Evolutionary conservation across 495 filamentous ascomycete species (phyloP).

Genomic region (Neurospora hispaniola): DNA sequence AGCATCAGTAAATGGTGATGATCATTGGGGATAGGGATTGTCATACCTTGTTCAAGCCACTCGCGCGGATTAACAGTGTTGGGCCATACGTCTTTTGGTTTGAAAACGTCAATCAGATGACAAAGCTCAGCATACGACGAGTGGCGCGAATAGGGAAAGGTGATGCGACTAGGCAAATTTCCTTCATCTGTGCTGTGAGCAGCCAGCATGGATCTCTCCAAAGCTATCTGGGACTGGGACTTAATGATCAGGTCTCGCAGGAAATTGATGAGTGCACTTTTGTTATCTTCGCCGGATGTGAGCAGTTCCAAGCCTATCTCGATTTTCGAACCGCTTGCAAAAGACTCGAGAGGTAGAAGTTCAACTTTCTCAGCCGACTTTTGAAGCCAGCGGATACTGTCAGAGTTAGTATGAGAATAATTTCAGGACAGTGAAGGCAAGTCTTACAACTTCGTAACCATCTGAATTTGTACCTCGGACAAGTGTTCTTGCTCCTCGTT

Average conservation of each 20-base stretch:
- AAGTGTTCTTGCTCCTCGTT: conserved; percentile 53
- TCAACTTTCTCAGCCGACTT: conserved; percentile 13
- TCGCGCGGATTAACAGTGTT: conserved; percentile 59
- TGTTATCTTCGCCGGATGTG: conserved; percentile 12
- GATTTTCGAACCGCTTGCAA: conserved; percentile 20
- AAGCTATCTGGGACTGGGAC: conserved; percentile 7
- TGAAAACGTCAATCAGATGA: conserved; percentile 54
- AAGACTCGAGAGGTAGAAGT: conserved; percentile 14
- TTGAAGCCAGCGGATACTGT: conserved; percentile 12
- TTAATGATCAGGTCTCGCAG: conserved; percentile 23
- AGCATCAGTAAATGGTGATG: neutral
- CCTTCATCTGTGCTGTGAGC: neutral
- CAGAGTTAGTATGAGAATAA: neutral
- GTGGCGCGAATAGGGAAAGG: conserved; percentile 83
- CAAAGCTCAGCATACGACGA: conserved; percentile 78
- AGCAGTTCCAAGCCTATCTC: conserved; percentile 22
- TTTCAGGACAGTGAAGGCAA: neutral
- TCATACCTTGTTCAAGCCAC: conserved; percentile 45
- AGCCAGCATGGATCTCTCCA: neutral
- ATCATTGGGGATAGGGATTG: neutral
- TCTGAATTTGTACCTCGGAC: conserved; percentile 29
- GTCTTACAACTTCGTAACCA: conserved; percentile 39
- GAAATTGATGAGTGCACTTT: conserved; percentile 14
- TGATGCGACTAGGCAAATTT: conserved; percentile 32
- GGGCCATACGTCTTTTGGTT: conserved; percentile 68